phyloP scores from a whole-genome alignment of 139 green algal species.

The Tetradesmus obliquus region DNA sequence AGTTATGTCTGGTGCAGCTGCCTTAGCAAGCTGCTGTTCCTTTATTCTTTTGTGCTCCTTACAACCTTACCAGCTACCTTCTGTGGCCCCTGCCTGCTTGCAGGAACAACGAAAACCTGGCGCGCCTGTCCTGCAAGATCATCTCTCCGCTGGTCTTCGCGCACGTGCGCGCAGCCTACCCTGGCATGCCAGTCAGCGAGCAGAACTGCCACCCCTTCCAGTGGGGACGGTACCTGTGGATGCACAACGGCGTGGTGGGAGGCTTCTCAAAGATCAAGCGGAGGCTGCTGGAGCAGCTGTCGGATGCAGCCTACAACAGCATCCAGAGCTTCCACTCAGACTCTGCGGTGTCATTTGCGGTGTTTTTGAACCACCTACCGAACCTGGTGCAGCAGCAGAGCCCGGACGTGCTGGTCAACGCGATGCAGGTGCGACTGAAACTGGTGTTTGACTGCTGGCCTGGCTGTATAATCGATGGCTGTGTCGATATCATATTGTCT shows the following conservation, averaged over 20 bases:
- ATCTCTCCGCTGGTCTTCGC: slow-evolving; percentile 93
- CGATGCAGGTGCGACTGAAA: slow-evolving; percentile 71
- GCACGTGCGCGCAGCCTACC: slow-evolving; percentile 94
- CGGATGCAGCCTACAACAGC: slow-evolving; percentile 91
- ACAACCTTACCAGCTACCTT: neutral
- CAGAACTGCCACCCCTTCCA: slow-evolving; percentile 96
- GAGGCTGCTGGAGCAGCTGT: slow-evolving; percentile 80
- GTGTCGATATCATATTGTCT: neutral
- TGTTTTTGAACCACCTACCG: slow-evolving; percentile 95
- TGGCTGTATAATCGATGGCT: neutral
- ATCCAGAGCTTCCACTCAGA: slow-evolving; percentile 95
- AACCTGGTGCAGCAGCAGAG: slow-evolving; percentile 62
- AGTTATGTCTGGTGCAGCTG: too few relatives aligned
- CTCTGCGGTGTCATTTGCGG: slow-evolving; percentile 89
- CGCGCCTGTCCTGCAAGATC: slow-evolving; percentile 92
- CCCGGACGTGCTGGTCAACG: slow-evolving; percentile 81
- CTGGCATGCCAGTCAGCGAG: slow-evolving; percentile 94
- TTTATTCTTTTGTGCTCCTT: neutral
- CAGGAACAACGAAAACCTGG: slow-evolving; percentile 98
- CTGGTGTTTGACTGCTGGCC: neutral
- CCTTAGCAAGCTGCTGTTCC: neutral
- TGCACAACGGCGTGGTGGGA: slow-evolving; percentile 97
- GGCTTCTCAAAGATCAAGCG: slow-evolving; percentile 73
- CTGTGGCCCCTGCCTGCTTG: neutral
- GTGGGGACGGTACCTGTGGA: slow-evolving; percentile 93